A percentile compares a stretch with the other conserved stretches of the same genome.
These are phyloP conservation scores for Colletotrichum chlorophyti DNA, from an alignment of 2,329 filamentous ascomycete species.

Conservation along the genomic window DNA sequence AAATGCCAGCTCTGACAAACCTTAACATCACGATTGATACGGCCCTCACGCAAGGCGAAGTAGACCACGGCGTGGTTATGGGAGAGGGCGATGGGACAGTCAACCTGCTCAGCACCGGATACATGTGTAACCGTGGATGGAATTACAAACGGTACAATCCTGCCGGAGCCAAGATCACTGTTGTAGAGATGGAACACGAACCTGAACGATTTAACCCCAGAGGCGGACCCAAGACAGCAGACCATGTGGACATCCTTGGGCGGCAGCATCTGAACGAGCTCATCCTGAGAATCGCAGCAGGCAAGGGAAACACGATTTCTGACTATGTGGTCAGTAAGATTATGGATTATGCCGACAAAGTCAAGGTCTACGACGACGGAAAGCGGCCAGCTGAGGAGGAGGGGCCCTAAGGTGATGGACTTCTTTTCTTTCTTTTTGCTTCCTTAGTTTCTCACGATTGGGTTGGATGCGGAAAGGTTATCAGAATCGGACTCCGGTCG, in stretches of 20 bases:
- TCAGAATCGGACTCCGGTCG: not conserved
- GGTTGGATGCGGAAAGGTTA: no score
- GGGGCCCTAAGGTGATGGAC: not conserved
- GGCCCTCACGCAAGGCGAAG: constrained; percentile 60
- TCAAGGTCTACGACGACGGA: constrained; percentile 78
- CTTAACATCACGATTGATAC: constrained; percentile 80
- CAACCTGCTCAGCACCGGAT: constrained; percentile 87
- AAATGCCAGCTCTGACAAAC: constrained; percentile 68
- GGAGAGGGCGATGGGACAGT: constrained; percentile 97
- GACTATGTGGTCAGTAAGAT: constrained; percentile 85
- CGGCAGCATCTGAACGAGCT: constrained; percentile 89
- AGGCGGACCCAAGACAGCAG: constrained; percentile 74
- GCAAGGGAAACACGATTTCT: constrained; percentile 79
- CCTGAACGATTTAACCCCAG: constrained; percentile 90
- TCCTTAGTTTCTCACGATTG: no score
- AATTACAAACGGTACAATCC: constrained; percentile 93
- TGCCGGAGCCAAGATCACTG: constrained; percentile 78
- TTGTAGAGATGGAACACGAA: constrained; percentile 96
- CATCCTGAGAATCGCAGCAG: constrained; percentile 84
- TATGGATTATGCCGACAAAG: constrained; percentile 78
- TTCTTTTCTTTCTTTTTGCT: no score
- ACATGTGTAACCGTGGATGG: constrained; percentile 98
- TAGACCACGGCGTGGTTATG: constrained; percentile 91
- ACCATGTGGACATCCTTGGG: constrained; percentile 96
- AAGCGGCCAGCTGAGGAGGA: constrained; percentile 14